Evolutionary conservation across 495 filamentous ascomycete species (phyloP).

Genomic region (Cercophora newfieldiana): DNA sequence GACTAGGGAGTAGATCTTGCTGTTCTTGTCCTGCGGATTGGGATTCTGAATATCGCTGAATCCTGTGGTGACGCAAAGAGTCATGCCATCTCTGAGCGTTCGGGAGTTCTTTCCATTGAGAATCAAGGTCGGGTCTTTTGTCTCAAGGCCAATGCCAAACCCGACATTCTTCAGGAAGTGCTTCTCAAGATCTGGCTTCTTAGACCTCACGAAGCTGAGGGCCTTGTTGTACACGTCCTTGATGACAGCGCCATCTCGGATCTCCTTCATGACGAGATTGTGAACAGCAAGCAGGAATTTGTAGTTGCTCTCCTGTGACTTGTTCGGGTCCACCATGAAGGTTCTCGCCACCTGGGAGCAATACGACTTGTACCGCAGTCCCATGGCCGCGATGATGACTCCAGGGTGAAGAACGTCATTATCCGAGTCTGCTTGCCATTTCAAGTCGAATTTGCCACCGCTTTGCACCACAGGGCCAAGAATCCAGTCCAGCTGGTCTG

Average conservation of each 20-base stretch:
- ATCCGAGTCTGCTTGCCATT: slow-evolving; percentile 70
- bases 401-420: slow-evolving; percentile 86
- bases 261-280: slow-evolving; percentile 81
- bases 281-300: slow-evolving; percentile 86
- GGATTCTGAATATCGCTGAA: slow-evolving; percentile 85
- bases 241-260: slow-evolving; percentile 80
- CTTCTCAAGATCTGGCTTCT: slow-evolving; percentile 91
- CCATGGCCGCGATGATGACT: slow-evolving; percentile 87
- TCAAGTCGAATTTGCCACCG: slow-evolving; percentile 91
- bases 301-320: slow-evolving; percentile 90
- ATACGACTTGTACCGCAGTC: slow-evolving; percentile 92
- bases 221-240: slow-evolving; percentile 95
- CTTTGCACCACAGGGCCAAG: slow-evolving; percentile 91
- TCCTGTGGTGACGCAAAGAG: slow-evolving; percentile 81
- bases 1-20: slow-evolving; percentile 81
- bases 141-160: slow-evolving; percentile 89
- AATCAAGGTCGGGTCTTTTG: slow-evolving; percentile 74
- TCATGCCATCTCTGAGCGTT: slow-evolving; percentile 93
- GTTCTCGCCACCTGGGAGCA: slow-evolving; percentile 86
- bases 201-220: slow-evolving; percentile 69
- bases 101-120: slow-evolving; percentile 83
- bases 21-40: slow-evolving; percentile 79
- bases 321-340: slow-evolving; percentile 95
- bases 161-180: slow-evolving; percentile 90
- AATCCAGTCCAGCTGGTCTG: slow-evolving; percentile 90